These are phyloP conservation scores for Venturia effusa DNA, from an alignment of 2,329 filamentous ascomycete genomes.

Conservation along the genomic window DNA sequence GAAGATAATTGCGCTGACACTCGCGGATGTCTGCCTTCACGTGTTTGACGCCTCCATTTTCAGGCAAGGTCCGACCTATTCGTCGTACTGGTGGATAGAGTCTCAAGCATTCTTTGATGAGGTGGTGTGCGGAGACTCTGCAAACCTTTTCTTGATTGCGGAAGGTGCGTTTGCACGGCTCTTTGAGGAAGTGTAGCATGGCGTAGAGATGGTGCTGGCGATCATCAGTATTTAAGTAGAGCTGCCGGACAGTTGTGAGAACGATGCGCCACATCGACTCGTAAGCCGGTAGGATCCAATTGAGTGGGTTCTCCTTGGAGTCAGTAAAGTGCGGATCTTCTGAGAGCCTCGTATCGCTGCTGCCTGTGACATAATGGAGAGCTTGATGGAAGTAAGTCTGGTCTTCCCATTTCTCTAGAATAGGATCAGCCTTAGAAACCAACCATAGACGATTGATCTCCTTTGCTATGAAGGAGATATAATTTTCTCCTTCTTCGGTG, in stretches of 20 bases:
- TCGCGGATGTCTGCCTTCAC: not conserved
- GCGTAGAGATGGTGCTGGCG: not conserved
- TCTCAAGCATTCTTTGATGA: not conserved
- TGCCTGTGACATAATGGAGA: no score
- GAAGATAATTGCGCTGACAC: not conserved
- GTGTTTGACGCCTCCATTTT: not conserved
- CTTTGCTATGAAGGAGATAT: no score
- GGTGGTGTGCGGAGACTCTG: not conserved
- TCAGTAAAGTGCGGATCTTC: not conserved
- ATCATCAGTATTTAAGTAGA: not conserved
- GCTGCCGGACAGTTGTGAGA: conserved; percentile 15
- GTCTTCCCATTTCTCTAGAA: no score
- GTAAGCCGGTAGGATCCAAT: conserved; percentile 30
- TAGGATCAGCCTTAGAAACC: no score
- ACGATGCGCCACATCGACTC: conserved; percentile 42
- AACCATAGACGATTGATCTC: no score
- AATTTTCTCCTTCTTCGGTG: no score
- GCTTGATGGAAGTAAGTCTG: no score
- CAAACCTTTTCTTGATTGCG: not conserved
- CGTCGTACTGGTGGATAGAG: not conserved
- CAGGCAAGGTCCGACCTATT: not conserved
- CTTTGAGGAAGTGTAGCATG: not conserved
- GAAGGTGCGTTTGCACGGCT: conserved; percentile 2
- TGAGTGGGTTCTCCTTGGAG: conserved; percentile 21
- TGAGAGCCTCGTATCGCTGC: no score